phyloP scores from a whole-genome alignment of 352 stramenopile species.

The Globisporangium megalacanthum region DNA sequence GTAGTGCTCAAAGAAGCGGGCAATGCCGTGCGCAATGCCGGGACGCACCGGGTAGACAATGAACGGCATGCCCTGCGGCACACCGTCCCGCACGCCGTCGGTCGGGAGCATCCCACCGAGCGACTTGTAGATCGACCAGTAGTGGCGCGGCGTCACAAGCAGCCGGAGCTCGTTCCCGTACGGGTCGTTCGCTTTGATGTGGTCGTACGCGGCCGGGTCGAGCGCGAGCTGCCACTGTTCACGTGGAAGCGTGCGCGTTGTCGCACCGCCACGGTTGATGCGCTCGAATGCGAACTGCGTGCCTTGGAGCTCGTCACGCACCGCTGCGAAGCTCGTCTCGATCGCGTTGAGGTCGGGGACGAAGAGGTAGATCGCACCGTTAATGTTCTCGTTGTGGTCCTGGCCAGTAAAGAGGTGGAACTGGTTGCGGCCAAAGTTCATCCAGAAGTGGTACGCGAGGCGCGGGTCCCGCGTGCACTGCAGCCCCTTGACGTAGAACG shows the following conservation, averaged over 20 bases:
- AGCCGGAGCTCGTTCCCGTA: conserved; percentile 56
- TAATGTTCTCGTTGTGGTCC: conserved; percentile 49
- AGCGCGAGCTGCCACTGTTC: conserved; percentile 52
- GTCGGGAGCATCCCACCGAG: conserved; percentile 44
- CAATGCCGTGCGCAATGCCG: conserved; percentile 49
- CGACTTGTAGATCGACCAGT: conserved; percentile 54
- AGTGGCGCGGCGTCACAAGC: conserved; percentile 49
- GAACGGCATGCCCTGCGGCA: conserved; percentile 54
- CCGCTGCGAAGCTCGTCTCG: conserved; percentile 36
- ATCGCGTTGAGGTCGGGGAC: conserved; percentile 51
- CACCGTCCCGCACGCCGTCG: conserved; percentile 25
- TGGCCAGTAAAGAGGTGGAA: conserved; percentile 70
- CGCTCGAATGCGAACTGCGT: conserved; percentile 47
- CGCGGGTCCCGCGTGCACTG: conserved; percentile 60
- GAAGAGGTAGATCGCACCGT: conserved; percentile 54
- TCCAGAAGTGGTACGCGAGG: conserved; percentile 64
- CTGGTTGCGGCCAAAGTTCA: conserved; percentile 64
- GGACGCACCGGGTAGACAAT: conserved; percentile 51
- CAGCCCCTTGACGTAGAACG: conserved; percentile 64
- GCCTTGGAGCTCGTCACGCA: conserved; percentile 42
- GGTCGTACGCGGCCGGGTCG: conserved; percentile 42
- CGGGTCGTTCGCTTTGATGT: conserved; percentile 56
- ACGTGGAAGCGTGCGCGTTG: conserved; percentile 41
- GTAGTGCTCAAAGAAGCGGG: conserved; percentile 68
- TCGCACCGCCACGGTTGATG: conserved; percentile 44